These are phyloP conservation scores for Novymonas esmeraldas DNA, from an alignment of 208 protist species.

Conservation along the genomic window DNA sequence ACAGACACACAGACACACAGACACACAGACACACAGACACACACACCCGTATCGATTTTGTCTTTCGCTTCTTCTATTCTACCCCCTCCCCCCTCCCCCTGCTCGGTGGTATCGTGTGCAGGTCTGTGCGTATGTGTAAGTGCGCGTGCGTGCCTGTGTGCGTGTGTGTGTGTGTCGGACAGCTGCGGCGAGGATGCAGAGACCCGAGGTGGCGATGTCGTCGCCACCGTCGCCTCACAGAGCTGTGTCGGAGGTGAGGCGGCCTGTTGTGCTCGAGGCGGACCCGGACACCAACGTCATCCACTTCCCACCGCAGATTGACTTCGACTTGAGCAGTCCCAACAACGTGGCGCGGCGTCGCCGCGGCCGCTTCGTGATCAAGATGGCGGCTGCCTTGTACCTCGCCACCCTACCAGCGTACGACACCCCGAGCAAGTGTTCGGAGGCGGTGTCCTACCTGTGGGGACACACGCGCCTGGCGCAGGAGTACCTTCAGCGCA, in stretches of 20 bases:
- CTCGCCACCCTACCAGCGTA: slow-evolving; percentile 26
- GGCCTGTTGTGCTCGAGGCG: background rate
- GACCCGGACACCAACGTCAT: background rate
- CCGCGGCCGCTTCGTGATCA: slow-evolving; percentile 50
- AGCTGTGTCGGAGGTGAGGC: background rate
- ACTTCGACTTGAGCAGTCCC: background rate
- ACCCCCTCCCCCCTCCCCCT: background rate
- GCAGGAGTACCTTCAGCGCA: slow-evolving; percentile 29
- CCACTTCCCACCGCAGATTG: background rate
- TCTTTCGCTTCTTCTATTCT: background rate
- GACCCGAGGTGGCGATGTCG: background rate
- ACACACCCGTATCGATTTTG: background rate
- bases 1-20: background rate
- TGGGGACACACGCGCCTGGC: slow-evolving; percentile 31
- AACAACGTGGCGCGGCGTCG: slow-evolving; percentile 22
- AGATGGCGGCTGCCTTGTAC: slow-evolving; percentile 44
- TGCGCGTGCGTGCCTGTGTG: background rate
- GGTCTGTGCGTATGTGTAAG: too few species aligned
- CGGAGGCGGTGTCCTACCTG: slow-evolving; percentile 26
- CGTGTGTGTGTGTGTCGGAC: background rate
- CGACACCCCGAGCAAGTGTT: slow-evolving; percentile 26
- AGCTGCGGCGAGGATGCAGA: too few species aligned
- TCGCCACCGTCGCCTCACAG: background rate
- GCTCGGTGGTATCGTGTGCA: too few species aligned
- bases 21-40: background rate